Conservation (phyloP, 1,284 basidiomycete genomes). For the Cerrena zonata region DNA sequence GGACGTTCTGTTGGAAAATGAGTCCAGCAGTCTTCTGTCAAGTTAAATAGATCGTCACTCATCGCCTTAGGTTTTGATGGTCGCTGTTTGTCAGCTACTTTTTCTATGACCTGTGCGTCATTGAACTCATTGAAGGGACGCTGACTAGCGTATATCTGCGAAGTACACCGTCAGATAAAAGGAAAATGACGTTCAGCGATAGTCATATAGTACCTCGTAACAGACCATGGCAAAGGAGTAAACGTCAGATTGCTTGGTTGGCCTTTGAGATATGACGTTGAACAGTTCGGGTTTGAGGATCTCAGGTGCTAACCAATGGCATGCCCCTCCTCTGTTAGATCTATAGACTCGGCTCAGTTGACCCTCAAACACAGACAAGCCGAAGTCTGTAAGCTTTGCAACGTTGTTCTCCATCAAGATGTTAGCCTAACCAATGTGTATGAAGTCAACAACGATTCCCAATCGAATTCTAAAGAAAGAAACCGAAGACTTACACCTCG, state of each 20-base stretch:
- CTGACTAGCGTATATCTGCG: background rate
- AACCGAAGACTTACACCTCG: conserved; percentile 5
- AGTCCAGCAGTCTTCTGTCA: background rate
- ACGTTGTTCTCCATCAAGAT: background rate
- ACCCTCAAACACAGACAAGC: background rate
- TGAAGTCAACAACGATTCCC: background rate
- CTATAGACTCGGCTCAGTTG: background rate
- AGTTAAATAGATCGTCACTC: background rate
- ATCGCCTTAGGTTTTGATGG: background rate
- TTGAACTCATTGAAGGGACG: background rate
- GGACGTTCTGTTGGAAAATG: background rate
- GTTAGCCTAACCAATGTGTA: background rate
- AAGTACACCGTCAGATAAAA: background rate
- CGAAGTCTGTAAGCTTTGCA: conserved; percentile 3
- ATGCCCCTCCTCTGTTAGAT: background rate
- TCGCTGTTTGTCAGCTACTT: background rate
- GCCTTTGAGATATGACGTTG: background rate
- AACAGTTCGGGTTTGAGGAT: background rate
- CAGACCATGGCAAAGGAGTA: conserved; percentile 5
- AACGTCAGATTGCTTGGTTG: background rate
- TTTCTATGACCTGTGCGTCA: background rate
- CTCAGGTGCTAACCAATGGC: conserved; percentile 1
- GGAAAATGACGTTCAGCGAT: background rate
- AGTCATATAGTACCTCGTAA: conserved; percentile 1
- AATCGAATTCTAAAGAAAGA: background rate